A percentile compares a stretch with the other conserved stretches of the same genome.
Conservation (phyloP, 495 filamentous ascomycete species). For the Chaetomidium leptoderma region DNA sequence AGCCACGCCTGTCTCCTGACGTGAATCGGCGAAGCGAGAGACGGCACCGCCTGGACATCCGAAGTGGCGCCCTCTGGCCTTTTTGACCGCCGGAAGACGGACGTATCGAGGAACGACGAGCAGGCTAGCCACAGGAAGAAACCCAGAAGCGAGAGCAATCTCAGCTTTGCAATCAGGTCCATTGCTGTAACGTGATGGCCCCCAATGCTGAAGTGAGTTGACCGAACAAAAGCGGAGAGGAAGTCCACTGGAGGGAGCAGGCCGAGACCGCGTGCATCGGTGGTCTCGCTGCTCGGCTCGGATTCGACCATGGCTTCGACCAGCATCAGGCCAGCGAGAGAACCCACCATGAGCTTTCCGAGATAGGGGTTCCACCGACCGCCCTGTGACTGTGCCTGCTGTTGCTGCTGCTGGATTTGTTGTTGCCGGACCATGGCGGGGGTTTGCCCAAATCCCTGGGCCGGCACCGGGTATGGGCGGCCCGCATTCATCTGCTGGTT, state of each 20-base stretch:
- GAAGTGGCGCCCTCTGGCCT: conserved; percentile 32
- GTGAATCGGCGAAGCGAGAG: conserved; percentile 75
- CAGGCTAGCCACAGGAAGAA: conserved; percentile 64
- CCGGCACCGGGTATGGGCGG: conserved; percentile 44
- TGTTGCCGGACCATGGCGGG: conserved; percentile 43
- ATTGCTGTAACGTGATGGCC: conserved; percentile 43
- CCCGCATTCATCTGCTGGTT: conserved; percentile 41
- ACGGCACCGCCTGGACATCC: conserved; percentile 54
- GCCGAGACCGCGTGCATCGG: conserved; percentile 65
- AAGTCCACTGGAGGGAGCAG: conserved; percentile 56
- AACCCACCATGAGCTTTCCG: conserved; percentile 84
- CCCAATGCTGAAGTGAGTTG: conserved; percentile 42
- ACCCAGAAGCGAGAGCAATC: conserved; percentile 59
- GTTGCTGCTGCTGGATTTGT: conserved; percentile 44
- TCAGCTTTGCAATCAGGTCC: conserved; percentile 47
- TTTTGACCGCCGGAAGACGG: conserved; percentile 41
- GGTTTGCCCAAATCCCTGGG: conserved; percentile 35
- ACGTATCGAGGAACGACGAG: conserved; percentile 58
- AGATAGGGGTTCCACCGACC: conserved; percentile 48
- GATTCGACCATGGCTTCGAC: conserved; percentile 66
- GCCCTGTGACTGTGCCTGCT: conserved; percentile 39
- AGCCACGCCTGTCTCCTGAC: conserved; percentile 89
- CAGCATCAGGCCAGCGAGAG: conserved; percentile 86
- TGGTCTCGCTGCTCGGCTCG: conserved; percentile 52
- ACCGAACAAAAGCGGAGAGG: conserved; percentile 41